Evolutionary conservation across 225 moss, liverwort and hornwort species (phyloP), one percentile per base, ranked within the genome.

Genomic region (Physcomitrellopsis africana): DNA sequence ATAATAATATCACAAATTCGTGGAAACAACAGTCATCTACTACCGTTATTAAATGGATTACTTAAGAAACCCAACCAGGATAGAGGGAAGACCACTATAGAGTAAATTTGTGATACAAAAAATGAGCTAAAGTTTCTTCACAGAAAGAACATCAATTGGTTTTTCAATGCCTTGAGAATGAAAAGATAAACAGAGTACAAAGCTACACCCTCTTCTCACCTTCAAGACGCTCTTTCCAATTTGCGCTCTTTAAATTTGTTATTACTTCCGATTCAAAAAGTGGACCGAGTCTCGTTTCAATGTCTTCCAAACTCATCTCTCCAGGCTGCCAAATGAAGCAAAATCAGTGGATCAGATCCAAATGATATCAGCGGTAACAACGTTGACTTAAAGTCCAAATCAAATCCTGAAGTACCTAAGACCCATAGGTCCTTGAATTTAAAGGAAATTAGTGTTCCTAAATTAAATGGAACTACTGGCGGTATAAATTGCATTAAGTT

Each of bases 221-320:
- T 81, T 97, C 96, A 42, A 97, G 89, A 68, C 96, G 88, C 68
- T 94, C 96, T 83, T 97, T 94, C 96, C 96, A 97, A 60, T 84
- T 86, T 45, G 88, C 76, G 79, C 96, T 97, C 72, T 90, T 94
- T 37, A 97, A 78, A 63, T 87, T 92, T 5, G 81, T 64, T 48
- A 94, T 79, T 54, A 97, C 84, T 70, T 97, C 91, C 17, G 80
- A 77, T 57, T 85, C 89, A 45, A 94, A 90, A 63, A 92, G 88
- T 60, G 64, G 72, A 43, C 83, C 83, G 20, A 94, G 76, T 82
- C 88, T 89, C 44, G 56, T 37, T 80, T 94, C 96, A 29, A 97
- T 83, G 42, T 92, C 96, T 86, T 97, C 96, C 65, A 88, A 82
- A 53, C 88, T 91, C 75, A 92, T 86, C 18, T 92, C 90, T 67